Base-by-base conservation (phyloP, 176 grass and related monocot genomes). In the Themeda triandra region DNA sequence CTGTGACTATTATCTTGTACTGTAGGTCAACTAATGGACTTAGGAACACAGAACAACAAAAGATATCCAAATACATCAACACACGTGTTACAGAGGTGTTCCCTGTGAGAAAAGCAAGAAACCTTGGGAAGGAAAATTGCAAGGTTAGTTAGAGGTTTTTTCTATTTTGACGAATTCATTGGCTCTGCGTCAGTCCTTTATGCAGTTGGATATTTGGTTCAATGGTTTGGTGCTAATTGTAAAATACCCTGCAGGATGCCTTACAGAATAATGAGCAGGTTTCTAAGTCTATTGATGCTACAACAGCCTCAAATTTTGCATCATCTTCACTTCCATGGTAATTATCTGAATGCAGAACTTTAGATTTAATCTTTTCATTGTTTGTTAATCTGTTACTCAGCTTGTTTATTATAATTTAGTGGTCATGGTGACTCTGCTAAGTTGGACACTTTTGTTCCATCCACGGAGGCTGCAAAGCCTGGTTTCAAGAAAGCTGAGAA, bases 81-180 rank as follows among this genome's bases (percentile, higher is more conserved):
- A 92, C 81, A 10, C 89, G 91, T 86, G 93, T 99, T 73, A 90
- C 85, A n/a, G 91, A 94, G 74, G 83, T 90, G 23, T 99, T 96
- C 79, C 91, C 88, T 62, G 66, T 98, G 1, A 95, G 81, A 82
- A 98, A 98, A 69, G 76, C 84, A 69, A 87, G 91, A 41, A 94
- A 84, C 25, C 36, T 77, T 76, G 87, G 89, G 64, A 95, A 98
- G 39, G 92, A 92, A 59, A 91, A 89, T 27, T 35, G 14, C 27
- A 95, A 93, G 93, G 96, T 95, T 73, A 59, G 64, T 73, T 31
- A 35, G 8, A 31, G 58, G 12, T 39, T 10, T 36, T 27, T 58
- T 58, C 69, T 28, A 6, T 27, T 30, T 75, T 88, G 15, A 2
- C 51, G 10, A 19, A 56, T 21, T 73, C 10, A 54, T 45, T 78